Base-by-base conservation (phyloP, 768 basidiomycete genomes). In the Leccinum longicurvipes region DNA sequence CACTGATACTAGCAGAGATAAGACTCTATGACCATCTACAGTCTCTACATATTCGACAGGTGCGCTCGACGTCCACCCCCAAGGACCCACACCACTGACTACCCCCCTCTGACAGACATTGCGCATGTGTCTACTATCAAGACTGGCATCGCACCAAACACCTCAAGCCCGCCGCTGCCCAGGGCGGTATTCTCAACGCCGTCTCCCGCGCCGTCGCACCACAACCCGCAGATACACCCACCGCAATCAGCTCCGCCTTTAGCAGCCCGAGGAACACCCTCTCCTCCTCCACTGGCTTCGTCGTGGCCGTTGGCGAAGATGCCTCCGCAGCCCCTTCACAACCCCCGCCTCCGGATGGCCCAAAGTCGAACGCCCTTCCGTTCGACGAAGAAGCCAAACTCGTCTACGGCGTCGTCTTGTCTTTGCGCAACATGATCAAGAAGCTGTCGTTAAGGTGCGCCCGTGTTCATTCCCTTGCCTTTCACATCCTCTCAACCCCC, bases 301-400 rank as follows among this genome's bases (percentile, higher is more conserved):
- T 91, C 50, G 80, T 91, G 25, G 88, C 89, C 3, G 73, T 77
- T 42, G 73, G 71, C 55, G 72, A 77, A 71, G 82, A 85, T 62
- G 39, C 60, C 71, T 4, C 58, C 71, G 3, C 58, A 65, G 63
- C 21, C 69, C 77, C 25, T 8, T 36, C 55, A 2, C 62, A 57
- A 9, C 4, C 67, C 6, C 41, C 10, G 11, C 6, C 67, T 24
- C 45, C 50, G 0, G 65, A 65, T 2, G 21, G 47, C 1, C 61
- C 75, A n/a, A 60, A 68, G 27, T 74, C 78, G 10, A 82, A 75
- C 58, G 77, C 83, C 4, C 76, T 99, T 19, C 78, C 96, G 6
- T 98, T 99, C 63, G 97, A 99, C 67, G 97, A 99, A 71, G 96
- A 99, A 72, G 87, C 88, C 1, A 99, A 99, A 69, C 81, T 99